A percentile compares a stretch with the other conserved stretches of the same genome.
Conservation (phyloP, 2,329 filamentous ascomycete species). For the Talaromyces funiculosus region DNA sequence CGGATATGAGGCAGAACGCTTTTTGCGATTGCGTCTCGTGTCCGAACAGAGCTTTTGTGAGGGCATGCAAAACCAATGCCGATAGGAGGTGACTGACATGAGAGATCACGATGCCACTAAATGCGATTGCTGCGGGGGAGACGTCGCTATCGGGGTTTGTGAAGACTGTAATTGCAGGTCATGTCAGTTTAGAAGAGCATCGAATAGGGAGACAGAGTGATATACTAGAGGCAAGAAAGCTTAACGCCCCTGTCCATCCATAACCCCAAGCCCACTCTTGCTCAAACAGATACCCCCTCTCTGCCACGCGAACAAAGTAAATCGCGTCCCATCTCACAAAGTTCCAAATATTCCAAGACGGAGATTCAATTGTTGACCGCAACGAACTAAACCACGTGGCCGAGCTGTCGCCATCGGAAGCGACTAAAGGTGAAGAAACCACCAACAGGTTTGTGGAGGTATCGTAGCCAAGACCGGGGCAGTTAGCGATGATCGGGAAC, state of each 20-base stretch:
- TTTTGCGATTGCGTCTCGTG: constrained; percentile 24
- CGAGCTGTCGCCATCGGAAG: neutral
- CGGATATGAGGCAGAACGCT: constrained; percentile 53
- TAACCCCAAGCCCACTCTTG: constrained; percentile 64
- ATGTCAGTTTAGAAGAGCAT: neutral
- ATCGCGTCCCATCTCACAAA: constrained; percentile 59
- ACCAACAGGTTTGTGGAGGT: constrained; percentile 53
- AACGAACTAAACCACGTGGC: neutral
- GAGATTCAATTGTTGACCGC: neutral
- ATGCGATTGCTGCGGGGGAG: constrained; percentile 11
- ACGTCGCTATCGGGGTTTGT: neutral
- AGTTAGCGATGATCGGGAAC: constrained; percentile 43
- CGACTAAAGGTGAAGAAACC: constrained; percentile 17
- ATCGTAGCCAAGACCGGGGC: constrained; percentile 58
- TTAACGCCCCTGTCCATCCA: constrained; percentile 45
- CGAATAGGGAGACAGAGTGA: neutral
- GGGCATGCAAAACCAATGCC: constrained; percentile 63
- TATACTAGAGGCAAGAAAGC: constrained; percentile 32
- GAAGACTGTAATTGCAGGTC: neutral
- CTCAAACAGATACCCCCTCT: constrained; percentile 53
- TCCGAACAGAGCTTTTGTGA: constrained; percentile 56
- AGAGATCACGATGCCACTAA: constrained; percentile 58
- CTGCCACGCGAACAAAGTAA: constrained; percentile 53
- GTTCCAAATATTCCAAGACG: constrained; percentile 32
- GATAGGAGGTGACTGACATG: constrained; percentile 72